A percentile compares a stretch with the other conserved stretches of the same genome.
Conservation (phyloP, 2,329 filamentous ascomycete species). For the Aspergillus sp. region DNA sequence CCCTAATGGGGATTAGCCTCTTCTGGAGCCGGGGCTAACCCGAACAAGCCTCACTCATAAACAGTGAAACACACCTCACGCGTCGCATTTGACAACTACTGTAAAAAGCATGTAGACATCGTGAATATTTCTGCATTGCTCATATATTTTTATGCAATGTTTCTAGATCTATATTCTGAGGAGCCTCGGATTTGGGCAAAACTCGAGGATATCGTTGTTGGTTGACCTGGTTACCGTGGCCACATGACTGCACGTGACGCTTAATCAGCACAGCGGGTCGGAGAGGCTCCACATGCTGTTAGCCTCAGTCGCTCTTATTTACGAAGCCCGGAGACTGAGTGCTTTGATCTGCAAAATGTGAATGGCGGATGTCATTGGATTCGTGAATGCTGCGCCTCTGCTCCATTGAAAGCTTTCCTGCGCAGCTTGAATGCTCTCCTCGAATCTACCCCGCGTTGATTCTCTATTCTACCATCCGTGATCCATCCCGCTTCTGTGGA, state of each 20-base stretch:
- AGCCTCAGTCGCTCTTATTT: constrained; percentile 6
- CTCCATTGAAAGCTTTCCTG: neutral
- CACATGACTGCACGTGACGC: constrained; percentile 21
- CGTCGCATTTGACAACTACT: neutral
- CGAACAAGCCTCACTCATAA: neutral
- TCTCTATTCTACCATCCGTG: neutral
- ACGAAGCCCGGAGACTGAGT: neutral
- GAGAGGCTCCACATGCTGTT: constrained; percentile 12
- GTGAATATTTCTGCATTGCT: neutral
- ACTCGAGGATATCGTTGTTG: neutral
- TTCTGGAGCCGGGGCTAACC: neutral
- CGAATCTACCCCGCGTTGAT: neutral
- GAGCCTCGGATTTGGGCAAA: neutral
- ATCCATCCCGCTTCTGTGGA: constrained; percentile 9
- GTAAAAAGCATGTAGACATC: neutral
- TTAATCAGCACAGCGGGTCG: constrained; percentile 16
- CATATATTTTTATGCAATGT: neutral
- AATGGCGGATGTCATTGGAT: neutral
- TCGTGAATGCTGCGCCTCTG: constrained; percentile 1
- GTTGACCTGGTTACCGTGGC: constrained; percentile 22
- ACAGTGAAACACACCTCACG: neutral
- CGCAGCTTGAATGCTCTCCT: neutral
- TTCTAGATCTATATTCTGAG: neutral
- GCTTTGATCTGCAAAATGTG: neutral
- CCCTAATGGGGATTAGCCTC: constrained; percentile 7